A percentile compares a stretch with the other conserved stretches of the same genome.
Evolutionary conservation across 2,329 filamentous ascomycete species (phyloP).

Genomic region (Didymella arachidicola): DNA sequence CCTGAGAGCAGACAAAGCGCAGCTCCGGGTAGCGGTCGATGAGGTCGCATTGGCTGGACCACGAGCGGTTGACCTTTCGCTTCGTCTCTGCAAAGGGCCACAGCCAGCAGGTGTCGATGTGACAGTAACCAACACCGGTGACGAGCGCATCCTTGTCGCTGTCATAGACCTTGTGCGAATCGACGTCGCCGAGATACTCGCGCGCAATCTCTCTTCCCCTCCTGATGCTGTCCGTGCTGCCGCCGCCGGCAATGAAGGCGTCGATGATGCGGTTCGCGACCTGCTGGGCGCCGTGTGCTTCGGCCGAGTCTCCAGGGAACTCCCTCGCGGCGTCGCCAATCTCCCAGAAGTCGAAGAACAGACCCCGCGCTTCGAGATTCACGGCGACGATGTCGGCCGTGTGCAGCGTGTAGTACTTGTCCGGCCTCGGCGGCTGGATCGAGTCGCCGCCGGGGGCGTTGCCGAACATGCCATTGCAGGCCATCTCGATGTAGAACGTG

Average conservation of each 20-base stretch:
- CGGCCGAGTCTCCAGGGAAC: constrained; percentile 86
- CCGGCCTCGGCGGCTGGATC: constrained; percentile 88
- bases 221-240: constrained; percentile 75
- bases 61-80: constrained; percentile 92
- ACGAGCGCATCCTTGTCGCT: constrained; percentile 77
- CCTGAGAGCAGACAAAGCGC: constrained; percentile 89
- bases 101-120: constrained; percentile 98
- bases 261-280: constrained; percentile 90
- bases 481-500: constrained; percentile 95
- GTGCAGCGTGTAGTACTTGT: constrained; percentile 78
- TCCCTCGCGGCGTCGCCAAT: constrained; percentile 90
- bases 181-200: constrained; percentile 81
- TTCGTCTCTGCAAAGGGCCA: constrained; percentile 99
- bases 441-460: constrained; percentile 83
- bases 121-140: constrained; percentile 91
- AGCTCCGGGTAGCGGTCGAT: constrained; percentile 96
- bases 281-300: constrained; percentile 85
- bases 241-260: constrained; percentile 80
- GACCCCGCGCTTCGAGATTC: constrained; percentile 81
- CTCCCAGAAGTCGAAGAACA: constrained; percentile 95
- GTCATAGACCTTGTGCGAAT: constrained; percentile 85
- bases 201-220: constrained; percentile 83
- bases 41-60: constrained; percentile 95
- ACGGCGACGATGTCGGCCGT: constrained; percentile 88
- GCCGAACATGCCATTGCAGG: constrained; percentile 98